phyloP scores from a whole-genome alignment of 2,329 filamentous ascomycete species.

The Aspergillus sp. region DNA sequence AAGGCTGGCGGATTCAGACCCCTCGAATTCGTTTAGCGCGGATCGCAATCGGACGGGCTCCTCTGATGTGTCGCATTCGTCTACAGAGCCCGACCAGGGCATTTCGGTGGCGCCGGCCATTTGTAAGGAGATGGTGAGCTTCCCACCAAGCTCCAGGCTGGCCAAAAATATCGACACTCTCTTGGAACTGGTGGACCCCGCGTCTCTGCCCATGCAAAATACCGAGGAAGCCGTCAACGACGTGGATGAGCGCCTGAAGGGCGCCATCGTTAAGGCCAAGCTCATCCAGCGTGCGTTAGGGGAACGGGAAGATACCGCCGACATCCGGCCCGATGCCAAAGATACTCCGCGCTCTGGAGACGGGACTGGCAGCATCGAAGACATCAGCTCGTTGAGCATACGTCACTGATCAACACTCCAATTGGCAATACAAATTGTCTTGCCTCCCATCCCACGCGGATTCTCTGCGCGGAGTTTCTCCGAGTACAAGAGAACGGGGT shows the following conservation, averaged over 20 bases:
- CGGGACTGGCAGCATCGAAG: constrained; percentile 47
- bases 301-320: constrained; percentile 37
- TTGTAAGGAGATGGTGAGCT: constrained; percentile 41
- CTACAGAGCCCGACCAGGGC: constrained; percentile 12
- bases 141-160: constrained; percentile 62
- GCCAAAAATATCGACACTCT: constrained; percentile 73
- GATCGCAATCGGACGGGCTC: background rate
- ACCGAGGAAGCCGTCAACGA: constrained; percentile 86
- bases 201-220: constrained; percentile 75
- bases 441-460: background rate
- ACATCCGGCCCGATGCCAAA: constrained; percentile 28
- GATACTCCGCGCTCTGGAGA: constrained; percentile 29
- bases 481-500: background rate
- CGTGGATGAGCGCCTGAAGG: constrained; percentile 83
- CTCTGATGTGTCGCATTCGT: constrained; percentile 1
- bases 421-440: background rate
- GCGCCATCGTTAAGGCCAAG: constrained; percentile 78
- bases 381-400: constrained; percentile 42
- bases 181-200: constrained; percentile 73
- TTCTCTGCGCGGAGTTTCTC: constrained; percentile 2
- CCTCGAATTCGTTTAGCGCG: constrained; percentile 11
- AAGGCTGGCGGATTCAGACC: constrained; percentile 50
- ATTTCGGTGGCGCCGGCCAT: constrained; percentile 26
- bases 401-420: constrained; percentile 28
- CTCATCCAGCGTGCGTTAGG: constrained; percentile 72